Evolutionary conservation across 208 protist genomes (phyloP), one percentile per base, ranked within the genome.

Genomic region (Plasmodiophora brassicae): DNA sequence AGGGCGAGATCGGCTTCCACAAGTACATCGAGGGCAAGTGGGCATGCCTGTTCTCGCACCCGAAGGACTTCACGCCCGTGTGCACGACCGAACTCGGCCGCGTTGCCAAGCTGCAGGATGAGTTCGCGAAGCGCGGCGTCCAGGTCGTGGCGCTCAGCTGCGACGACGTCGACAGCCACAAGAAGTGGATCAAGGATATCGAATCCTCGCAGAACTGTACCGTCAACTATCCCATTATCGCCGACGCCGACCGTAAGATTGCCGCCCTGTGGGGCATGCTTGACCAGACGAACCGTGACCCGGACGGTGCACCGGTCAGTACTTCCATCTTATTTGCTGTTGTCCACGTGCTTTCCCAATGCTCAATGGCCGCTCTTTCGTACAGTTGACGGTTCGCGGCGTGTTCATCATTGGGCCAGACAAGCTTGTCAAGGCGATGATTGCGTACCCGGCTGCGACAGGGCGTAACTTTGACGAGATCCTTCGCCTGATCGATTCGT

Each of bases 91-190:
- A 86, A 53, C 41, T 86, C 1, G 83, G 83, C 8, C 38, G 83
- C 1, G 45, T 53, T 45, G 92, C 92, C 1, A 91, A 92, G 85
- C 84, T 93, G 1, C 45, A 84, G 1, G 65, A 46, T 46, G 91
- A 94, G 71, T 93, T 91, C 46, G 45, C 57, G 22, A 91, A 91
- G 72, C 91, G 92, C 88, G 90, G 90, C 50, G 43, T 50, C 28
- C 92, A 92, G 84, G 57, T 93, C 8, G 88, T 88, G 41, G 85
- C 85, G 1, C 38, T 88, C 25, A 44, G 50, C 38, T 83, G 54
- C 38, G 93, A 91, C 65, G 93, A 92, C 91, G 65, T 94, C 45
- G 83, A 45, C 1, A 86, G 45, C 45, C 83, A 86, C 83, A 86
- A 53, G 41, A 45, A n/a, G 20, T 86, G 83, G 83, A 46, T 86